phyloP scores from a whole-genome alignment of 495 filamentous ascomycete species.

The Ramalina peruviana region DNA sequence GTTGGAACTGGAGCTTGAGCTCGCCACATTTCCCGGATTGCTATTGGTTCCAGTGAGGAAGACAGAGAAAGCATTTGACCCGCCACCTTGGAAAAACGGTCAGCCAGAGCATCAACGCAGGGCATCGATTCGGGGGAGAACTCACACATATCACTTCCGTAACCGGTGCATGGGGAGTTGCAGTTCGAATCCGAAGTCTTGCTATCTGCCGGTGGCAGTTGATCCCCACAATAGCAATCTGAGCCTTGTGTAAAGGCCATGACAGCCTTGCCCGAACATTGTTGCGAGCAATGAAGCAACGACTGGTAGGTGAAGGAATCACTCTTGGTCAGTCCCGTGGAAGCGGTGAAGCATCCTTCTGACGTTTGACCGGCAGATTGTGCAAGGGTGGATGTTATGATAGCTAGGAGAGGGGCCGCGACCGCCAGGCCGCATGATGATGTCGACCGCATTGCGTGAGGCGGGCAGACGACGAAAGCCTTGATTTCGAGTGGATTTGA shows the following conservation, averaged over 20 bases:
- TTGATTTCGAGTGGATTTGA: too few relatives aligned
- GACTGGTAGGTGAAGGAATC: constrained; percentile 33
- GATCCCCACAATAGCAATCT: constrained; percentile 34
- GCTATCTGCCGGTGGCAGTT: constrained; percentile 26
- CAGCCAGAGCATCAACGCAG: neutral
- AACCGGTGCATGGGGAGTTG: constrained; percentile 29
- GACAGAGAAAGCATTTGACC: constrained; percentile 26
- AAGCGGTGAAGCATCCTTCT: constrained; percentile 26
- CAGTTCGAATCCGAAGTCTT: constrained; percentile 28
- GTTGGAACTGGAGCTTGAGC: constrained; percentile 8
- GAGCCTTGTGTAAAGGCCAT: constrained; percentile 30
- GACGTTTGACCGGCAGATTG: constrained; percentile 16
- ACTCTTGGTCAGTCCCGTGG: constrained; percentile 20
- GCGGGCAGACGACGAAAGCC: too few relatives aligned
- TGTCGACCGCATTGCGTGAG: constrained; percentile 5
- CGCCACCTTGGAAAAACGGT: constrained; percentile 28
- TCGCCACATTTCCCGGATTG: constrained; percentile 16
- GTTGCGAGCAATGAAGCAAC: constrained; percentile 31
- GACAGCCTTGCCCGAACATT: constrained; percentile 27
- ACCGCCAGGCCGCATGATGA: neutral
- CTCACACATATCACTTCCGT: constrained; percentile 33
- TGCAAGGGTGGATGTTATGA: constrained; percentile 17
- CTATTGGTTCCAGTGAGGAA: constrained; percentile 28
- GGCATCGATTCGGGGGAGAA: neutral
- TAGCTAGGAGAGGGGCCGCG: constrained; percentile 6